Percentiles rank a stretch among this genome's conserved stretches.
Evolutionary conservation across 1,139 yeast species (phyloP).

Genomic region (Geotrichum reessii): DNA sequence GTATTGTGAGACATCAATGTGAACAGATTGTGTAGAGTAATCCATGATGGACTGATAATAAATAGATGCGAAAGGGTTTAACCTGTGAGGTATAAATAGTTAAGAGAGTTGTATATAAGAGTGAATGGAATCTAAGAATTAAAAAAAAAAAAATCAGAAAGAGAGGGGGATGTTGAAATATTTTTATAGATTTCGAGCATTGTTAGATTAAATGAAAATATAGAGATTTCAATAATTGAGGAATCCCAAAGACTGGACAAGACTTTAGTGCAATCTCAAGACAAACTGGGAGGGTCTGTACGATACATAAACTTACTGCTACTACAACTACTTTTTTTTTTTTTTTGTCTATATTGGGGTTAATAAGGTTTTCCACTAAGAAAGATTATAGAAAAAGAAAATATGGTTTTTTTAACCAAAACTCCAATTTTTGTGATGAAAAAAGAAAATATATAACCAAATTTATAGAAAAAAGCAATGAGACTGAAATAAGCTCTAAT

Average conservation of each 20-base stretch:
- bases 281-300: background rate
- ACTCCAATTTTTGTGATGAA: too few species aligned
- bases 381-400: background rate
- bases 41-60: background rate
- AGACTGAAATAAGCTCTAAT: too few species aligned
- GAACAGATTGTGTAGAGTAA: background rate
- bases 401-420: too few species aligned
- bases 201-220: background rate
- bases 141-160: background rate
- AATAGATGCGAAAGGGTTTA: background rate
- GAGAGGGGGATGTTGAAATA: background rate
- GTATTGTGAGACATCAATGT: background rate
- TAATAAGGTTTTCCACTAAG: background rate
- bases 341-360: background rate
- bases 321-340: too few species aligned
- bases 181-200: background rate
- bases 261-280: background rate
- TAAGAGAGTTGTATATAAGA: too few species aligned
- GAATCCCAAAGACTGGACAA: background rate
- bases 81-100: background rate
- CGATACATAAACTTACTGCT: background rate
- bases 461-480: too few species aligned
- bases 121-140: too few species aligned
- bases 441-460: too few species aligned
- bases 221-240: background rate